Conservation (phyloP, 2,329 filamentous ascomycete genomes). For the Lasiodiplodia hormozganensis region DNA sequence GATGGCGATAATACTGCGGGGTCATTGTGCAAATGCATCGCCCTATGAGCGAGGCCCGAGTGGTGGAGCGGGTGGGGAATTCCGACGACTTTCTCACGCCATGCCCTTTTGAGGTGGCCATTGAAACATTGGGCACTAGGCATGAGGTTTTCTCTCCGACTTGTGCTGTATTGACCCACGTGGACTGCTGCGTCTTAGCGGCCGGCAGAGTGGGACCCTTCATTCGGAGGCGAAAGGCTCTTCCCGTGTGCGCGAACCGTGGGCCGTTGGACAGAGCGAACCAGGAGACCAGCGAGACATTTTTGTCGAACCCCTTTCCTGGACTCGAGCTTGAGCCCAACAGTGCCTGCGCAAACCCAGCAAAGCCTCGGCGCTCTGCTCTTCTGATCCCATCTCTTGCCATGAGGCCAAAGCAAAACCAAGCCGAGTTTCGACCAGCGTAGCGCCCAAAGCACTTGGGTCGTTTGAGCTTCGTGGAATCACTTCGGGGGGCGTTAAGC, state of each 20-base stretch:
- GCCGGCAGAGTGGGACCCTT: conserved; percentile 1
- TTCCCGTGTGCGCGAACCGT: not conserved
- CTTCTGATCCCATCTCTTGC: not conserved
- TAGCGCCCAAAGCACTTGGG: not conserved
- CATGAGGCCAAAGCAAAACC: not conserved
- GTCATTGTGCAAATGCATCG: not conserved
- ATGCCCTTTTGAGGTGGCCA: not conserved
- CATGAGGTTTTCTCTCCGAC: not conserved
- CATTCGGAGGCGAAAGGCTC: not conserved
- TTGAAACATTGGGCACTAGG: not conserved
- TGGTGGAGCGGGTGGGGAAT: not conserved
- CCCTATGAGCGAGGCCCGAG: not conserved
- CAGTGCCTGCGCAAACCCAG: not conserved
- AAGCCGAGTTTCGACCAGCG: not conserved
- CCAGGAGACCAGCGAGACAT: not conserved
- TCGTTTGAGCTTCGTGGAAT: conserved; percentile 1
- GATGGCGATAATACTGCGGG: not conserved
- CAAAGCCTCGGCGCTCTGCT: not conserved
- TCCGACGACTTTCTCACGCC: not conserved
- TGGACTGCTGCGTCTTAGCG: not conserved
- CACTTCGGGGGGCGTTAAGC: conserved; percentile 15
- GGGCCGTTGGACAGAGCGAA: not conserved
- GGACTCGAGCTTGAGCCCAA: not conserved
- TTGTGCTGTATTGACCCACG: not conserved
- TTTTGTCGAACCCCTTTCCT: not conserved